A percentile compares a stretch with the other conserved stretches of the same genome.
Evolutionary conservation across 495 filamentous ascomycete genomes (phyloP).

Genomic region (Corynascus novoguineensis): DNA sequence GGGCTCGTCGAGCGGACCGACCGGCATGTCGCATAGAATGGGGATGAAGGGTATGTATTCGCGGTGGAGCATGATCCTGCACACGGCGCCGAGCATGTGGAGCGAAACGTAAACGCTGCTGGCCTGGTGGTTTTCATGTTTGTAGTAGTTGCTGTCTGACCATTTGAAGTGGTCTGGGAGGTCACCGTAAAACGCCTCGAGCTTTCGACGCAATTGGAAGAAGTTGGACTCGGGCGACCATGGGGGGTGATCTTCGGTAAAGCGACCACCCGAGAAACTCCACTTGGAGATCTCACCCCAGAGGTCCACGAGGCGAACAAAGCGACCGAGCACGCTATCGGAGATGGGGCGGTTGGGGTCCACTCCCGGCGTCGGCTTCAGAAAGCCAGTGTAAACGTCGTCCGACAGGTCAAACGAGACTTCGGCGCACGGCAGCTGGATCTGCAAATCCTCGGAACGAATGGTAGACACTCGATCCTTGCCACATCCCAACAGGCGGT

Average conservation of each 20-base stretch:
- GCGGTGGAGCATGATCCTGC: constrained; percentile 71
- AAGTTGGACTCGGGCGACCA: constrained; percentile 63
- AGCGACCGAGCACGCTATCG: constrained; percentile 63
- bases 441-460: constrained; percentile 58
- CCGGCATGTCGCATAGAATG: constrained; percentile 58
- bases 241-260: constrained; percentile 54
- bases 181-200: constrained; percentile 60
- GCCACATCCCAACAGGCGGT: constrained; percentile 71
- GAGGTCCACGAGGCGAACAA: constrained; percentile 70
- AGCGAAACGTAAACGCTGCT: constrained; percentile 70
- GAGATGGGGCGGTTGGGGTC: constrained; percentile 38
- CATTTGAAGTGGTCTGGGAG: constrained; percentile 68
- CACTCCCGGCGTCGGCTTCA: constrained; percentile 30
- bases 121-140: constrained; percentile 69
- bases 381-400: constrained; percentile 55
- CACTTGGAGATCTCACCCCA: constrained; percentile 75
- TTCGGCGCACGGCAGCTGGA: constrained; percentile 64
- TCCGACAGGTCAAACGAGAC: constrained; percentile 61
- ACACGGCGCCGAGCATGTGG: constrained; percentile 73
- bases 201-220: constrained; percentile 50
- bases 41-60: constrained; percentile 81
- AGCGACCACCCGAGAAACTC: constrained; percentile 66
- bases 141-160: constrained; percentile 69
- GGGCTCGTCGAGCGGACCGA: constrained; percentile 69
- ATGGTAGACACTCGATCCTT: constrained; percentile 69